phyloP scores from a whole-genome alignment of 345 rosid species.

The Eucalyptus erythrocorys region DNA sequence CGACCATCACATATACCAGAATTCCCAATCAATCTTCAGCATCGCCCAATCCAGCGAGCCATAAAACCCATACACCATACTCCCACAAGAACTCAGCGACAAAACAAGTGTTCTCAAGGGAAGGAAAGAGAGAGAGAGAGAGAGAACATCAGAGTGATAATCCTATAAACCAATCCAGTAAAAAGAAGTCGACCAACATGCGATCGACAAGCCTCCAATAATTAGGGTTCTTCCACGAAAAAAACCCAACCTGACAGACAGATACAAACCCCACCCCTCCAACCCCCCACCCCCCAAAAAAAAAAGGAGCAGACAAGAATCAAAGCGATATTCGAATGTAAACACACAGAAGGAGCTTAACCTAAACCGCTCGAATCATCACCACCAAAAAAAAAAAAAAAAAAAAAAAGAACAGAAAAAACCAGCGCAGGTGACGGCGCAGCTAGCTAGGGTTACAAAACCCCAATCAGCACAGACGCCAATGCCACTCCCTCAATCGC shows the following conservation, averaged over 20 bases:
- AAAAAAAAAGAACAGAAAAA: background rate
- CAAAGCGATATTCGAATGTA: background rate
- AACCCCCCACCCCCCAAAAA: background rate
- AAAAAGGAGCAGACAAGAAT: background rate
- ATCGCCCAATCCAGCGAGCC: background rate
- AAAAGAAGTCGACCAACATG: background rate
- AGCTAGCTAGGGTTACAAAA: background rate
- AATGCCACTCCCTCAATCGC: background rate
- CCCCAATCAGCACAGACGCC: background rate
- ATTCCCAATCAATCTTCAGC: background rate
- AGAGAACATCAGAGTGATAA: background rate
- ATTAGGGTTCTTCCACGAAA: background rate
- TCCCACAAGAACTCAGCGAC: background rate
- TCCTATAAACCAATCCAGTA: background rate
- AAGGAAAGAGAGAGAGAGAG: background rate
- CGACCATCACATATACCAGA: background rate
- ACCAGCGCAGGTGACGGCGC: background rate
- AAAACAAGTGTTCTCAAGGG: background rate
- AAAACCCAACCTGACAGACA: background rate
- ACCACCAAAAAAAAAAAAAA: background rate
- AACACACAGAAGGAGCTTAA: background rate
- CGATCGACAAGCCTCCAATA: background rate
- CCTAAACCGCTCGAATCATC: background rate
- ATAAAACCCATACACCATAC: background rate
- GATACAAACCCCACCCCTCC: background rate